Evolutionary conservation across 371 early-diverging fungal genomes (phyloP).

Genomic region (Mortierella sp.): DNA sequence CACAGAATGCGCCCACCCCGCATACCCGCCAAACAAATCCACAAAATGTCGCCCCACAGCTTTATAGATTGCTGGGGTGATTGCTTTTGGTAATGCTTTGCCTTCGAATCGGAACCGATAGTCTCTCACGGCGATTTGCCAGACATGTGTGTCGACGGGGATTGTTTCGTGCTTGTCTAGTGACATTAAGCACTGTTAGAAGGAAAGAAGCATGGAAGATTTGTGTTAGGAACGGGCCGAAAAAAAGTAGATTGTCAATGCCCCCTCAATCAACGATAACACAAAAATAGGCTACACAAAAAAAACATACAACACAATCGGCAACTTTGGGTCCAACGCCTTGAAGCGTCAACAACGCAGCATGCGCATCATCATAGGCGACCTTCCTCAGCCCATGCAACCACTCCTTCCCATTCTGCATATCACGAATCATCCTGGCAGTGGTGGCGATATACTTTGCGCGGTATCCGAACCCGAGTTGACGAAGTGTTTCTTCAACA

Average conservation of each 20-base stretch:
- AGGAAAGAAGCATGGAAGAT: neutral
- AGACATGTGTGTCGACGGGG: conserved; percentile 97
- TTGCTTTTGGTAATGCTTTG: conserved; percentile 66
- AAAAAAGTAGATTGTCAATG: neutral
- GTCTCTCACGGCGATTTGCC: conserved; percentile 89
- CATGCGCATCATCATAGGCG: conserved; percentile 72
- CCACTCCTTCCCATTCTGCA: conserved; percentile 72
- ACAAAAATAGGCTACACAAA: neutral
- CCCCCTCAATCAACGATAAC: neutral
- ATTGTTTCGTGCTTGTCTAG: conserved; percentile 87
- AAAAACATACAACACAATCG: conserved; percentile 90
- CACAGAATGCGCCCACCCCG: conserved; percentile 97
- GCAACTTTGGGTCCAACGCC: conserved; percentile 97
- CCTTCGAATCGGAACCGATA: conserved; percentile 71
- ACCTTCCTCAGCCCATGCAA: conserved; percentile 68
- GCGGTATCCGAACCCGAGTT: conserved; percentile 95
- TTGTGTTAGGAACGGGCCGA: neutral
- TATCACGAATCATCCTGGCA: conserved; percentile 64
- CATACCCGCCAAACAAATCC: conserved; percentile 84
- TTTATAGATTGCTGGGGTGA: conserved; percentile 78
- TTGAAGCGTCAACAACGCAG: conserved; percentile 73
- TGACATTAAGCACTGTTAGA: conserved; percentile 79
- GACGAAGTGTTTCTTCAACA: conserved; percentile 78
- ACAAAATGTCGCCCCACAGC: conserved; percentile 83
- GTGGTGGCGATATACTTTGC: conserved; percentile 90